Conservation (phyloP, 805 yeast species). For the Pichia gijzeniarum region DNA sequence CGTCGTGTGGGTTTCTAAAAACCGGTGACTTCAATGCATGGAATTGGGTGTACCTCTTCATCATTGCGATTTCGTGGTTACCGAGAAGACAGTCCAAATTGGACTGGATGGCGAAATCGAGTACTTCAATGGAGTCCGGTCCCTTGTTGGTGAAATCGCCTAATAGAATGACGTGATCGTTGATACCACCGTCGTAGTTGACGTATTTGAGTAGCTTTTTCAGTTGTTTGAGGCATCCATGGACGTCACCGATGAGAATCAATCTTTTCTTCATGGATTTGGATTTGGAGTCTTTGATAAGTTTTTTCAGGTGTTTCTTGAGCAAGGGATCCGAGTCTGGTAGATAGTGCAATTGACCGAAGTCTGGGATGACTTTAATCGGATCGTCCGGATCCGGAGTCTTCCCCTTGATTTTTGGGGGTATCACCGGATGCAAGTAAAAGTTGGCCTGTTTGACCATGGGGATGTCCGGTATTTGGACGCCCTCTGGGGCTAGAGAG, state of each 20-base stretch:
- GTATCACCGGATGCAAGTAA: conserved; percentile 28
- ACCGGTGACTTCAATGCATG: conserved; percentile 38
- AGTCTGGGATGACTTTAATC: conserved; percentile 23
- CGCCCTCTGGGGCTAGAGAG: conserved; percentile 28
- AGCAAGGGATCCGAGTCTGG: conserved; percentile 16
- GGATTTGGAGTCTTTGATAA: conserved; percentile 5
- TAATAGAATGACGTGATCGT: conserved; percentile 58
- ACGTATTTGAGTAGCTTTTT: conserved; percentile 45
- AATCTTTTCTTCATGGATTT: conserved; percentile 37
- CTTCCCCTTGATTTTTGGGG: conserved; percentile 9
- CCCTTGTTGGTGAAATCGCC: conserved; percentile 91
- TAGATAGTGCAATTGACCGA: conserved; percentile 18
- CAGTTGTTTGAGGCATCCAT: conserved; percentile 64
- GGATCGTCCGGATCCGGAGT: conserved; percentile 23
- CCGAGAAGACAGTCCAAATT: conserved; percentile 75
- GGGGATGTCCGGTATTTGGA: conserved; percentile 21
- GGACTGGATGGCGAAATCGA: conserved; percentile 56
- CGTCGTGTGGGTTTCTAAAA: conserved; percentile 16
- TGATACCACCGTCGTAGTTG: conserved; percentile 34
- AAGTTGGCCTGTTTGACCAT: conserved; percentile 19
- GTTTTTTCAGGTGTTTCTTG: conserved; percentile 18
- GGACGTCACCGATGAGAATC: conserved; percentile 80
- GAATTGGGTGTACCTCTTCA: conserved; percentile 56
- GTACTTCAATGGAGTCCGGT: conserved; percentile 59
- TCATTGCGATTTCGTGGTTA: conserved; percentile 74